A percentile compares a stretch with the other conserved stretches of the same genome.
Evolutionary conservation across 1,139 yeast species (phyloP).

Genomic region (Debaryomyces coudertii): DNA sequence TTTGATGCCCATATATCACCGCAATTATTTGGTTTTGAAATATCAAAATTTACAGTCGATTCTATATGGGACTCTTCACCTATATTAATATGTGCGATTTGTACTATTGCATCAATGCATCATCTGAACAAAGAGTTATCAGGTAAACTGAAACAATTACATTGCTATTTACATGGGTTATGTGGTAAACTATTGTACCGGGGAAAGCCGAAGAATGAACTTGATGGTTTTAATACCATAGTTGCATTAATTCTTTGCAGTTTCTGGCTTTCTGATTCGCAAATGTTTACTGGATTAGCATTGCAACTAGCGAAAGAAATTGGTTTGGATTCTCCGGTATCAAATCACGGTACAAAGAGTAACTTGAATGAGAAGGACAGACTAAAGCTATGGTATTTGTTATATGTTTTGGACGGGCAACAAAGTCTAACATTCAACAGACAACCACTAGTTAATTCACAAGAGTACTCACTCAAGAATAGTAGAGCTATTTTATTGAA

Average conservation of each 20-base stretch:
- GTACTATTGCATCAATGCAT: conserved; percentile 66
- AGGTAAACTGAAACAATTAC: conserved; percentile 40
- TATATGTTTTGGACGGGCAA: conserved; percentile 72
- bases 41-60: conserved; percentile 53
- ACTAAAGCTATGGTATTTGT: conserved; percentile 65
- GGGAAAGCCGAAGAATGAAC: conserved; percentile 44
- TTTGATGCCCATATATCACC: conserved; percentile 63
- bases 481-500: conserved; percentile 39
- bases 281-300: conserved; percentile 69
- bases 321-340: conserved; percentile 48
- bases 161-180: conserved; percentile 46
- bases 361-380: conserved; percentile 43
- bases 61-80: conserved; percentile 61
- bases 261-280: conserved; percentile 68
- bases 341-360: conserved; percentile 12
- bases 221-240: conserved; percentile 61
- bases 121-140: conserved; percentile 46
- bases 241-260: conserved; percentile 68
- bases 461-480: conserved; percentile 47
- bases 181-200: conserved; percentile 50
- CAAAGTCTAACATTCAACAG: conserved; percentile 65
- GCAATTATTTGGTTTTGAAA: conserved; percentile 68
- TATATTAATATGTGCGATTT: conserved; percentile 60
- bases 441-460: conserved; percentile 54
- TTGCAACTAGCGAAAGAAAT: conserved; percentile 63